These are phyloP conservation scores for Lactifluus hygrophoroides DNA, from an alignment of 768 basidiomycete species.

Conservation along the genomic window DNA sequence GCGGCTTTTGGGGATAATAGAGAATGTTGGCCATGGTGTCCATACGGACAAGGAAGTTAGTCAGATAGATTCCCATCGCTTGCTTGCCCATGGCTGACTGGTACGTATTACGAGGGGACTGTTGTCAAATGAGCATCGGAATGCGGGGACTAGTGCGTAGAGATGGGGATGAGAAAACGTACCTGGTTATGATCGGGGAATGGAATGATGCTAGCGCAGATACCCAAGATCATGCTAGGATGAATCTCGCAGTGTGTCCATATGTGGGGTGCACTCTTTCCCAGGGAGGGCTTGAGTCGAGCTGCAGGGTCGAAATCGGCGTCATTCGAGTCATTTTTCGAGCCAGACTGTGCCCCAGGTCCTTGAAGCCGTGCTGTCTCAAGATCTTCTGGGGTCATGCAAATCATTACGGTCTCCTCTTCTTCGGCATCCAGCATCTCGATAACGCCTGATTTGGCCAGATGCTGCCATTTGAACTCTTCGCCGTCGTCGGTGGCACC, in stretches of 20 bases:
- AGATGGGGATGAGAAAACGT: slow-evolving; percentile 24
- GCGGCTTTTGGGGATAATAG: slow-evolving; percentile 98
- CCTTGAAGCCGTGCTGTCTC: slow-evolving; percentile 65
- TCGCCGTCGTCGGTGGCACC: slow-evolving; percentile 44
- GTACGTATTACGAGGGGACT: slow-evolving; percentile 99
- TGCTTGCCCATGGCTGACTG: slow-evolving; percentile 99
- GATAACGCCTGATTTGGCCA: slow-evolving; percentile 82
- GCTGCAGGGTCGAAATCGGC: slow-evolving; percentile 79
- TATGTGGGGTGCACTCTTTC: slow-evolving; percentile 67
- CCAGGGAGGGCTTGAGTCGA: slow-evolving; percentile 60
- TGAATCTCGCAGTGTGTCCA: slow-evolving; percentile 99
- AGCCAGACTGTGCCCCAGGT: slow-evolving; percentile 44
- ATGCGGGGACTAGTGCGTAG: neutral
- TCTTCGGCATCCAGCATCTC: slow-evolving; percentile 97
- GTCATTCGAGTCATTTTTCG: slow-evolving; percentile 41
- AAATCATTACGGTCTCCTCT: slow-evolving; percentile 99
- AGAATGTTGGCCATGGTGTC: slow-evolving; percentile 99
- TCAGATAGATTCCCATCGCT: slow-evolving; percentile 98
- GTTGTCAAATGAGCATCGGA: slow-evolving; percentile 10
- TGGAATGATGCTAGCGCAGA: slow-evolving; percentile 97
- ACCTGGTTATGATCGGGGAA: slow-evolving; percentile 99
- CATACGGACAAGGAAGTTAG: slow-evolving; percentile 98
- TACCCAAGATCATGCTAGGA: slow-evolving; percentile 97
- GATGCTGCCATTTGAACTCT: slow-evolving; percentile 64
- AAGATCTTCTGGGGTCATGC: slow-evolving; percentile 95